Conservation (phyloP, 2,329 filamentous ascomycete species). For the Aspergillus phoenicis region DNA sequence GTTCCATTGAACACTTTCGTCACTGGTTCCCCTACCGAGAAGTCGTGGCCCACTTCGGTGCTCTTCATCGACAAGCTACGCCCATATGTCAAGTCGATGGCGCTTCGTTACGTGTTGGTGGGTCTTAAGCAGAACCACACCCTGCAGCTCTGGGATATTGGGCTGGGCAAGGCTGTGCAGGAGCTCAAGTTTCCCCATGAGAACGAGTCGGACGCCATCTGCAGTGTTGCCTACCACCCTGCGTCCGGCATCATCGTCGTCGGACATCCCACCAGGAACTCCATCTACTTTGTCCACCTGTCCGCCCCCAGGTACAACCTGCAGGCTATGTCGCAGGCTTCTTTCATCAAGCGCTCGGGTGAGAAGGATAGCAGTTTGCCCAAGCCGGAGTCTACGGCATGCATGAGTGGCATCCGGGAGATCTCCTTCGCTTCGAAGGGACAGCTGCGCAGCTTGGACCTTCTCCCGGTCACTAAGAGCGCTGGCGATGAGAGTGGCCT, state of each 20-base stretch:
- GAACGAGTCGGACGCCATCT: slow-evolving; percentile 96
- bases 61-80: slow-evolving; percentile 95
- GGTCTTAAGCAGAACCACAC: slow-evolving; percentile 99
- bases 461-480: slow-evolving; percentile 68
- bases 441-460: slow-evolving; percentile 83
- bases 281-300: slow-evolving; percentile 93
- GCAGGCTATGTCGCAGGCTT: slow-evolving; percentile 77
- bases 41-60: slow-evolving; percentile 95
- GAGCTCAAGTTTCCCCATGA: slow-evolving; percentile 95
- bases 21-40: slow-evolving; percentile 84
- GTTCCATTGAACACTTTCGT: slow-evolving; percentile 83
- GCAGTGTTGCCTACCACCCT: slow-evolving; percentile 93
- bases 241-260: slow-evolving; percentile 90
- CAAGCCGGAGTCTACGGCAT: slow-evolving; percentile 89
- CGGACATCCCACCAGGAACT: slow-evolving; percentile 94
- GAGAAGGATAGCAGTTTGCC: slow-evolving; percentile 72
- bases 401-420: slow-evolving; percentile 94
- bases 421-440: slow-evolving; percentile 89
- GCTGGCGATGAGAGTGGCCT: slow-evolving; percentile 66
- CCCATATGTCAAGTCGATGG: slow-evolving; percentile 85
- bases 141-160: slow-evolving; percentile 96
- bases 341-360: slow-evolving; percentile 78
- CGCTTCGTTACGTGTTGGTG: slow-evolving; percentile 91
- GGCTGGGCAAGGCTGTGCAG: slow-evolving; percentile 90
- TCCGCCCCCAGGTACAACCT: slow-evolving; percentile 92